These are phyloP conservation scores for Penicillium lividum DNA, from an alignment of 495 filamentous ascomycete species.

Conservation along the genomic window DNA sequence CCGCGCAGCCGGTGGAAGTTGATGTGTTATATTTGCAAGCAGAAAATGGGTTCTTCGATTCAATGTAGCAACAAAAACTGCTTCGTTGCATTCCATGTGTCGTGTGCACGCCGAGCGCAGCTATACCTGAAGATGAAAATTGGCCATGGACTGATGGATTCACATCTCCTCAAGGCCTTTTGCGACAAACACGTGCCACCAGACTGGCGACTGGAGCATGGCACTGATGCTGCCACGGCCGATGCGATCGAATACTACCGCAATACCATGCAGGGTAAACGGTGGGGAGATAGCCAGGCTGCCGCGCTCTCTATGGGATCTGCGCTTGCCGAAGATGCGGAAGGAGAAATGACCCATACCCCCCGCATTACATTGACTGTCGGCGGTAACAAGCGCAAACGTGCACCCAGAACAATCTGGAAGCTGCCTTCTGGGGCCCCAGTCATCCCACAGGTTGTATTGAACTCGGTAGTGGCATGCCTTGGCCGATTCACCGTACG, in stretches of 20 bases:
- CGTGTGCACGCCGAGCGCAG: constrained; percentile 84
- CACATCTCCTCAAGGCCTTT: constrained; percentile 87
- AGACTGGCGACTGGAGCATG: constrained; percentile 86
- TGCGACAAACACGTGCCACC: constrained; percentile 94
- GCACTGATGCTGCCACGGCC: constrained; percentile 64
- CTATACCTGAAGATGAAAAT: constrained; percentile 97
- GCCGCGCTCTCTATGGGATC: constrained; percentile 78
- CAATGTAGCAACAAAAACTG: constrained; percentile 98
- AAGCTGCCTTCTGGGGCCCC: constrained; percentile 93
- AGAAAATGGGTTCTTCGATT: constrained; percentile 97
- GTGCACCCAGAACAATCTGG: constrained; percentile 75
- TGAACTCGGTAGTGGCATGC: constrained; percentile 75
- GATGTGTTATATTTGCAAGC: constrained; percentile 93
- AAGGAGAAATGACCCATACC: constrained; percentile 37
- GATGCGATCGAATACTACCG: constrained; percentile 82
- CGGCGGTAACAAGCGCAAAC: constrained; percentile 75
- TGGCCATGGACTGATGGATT: constrained; percentile 82
- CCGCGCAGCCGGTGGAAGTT: constrained; percentile 92
- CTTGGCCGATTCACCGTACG: constrained; percentile 77
- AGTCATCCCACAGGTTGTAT: constrained; percentile 84
- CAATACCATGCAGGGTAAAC: constrained; percentile 76
- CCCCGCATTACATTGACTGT: constrained; percentile 60
- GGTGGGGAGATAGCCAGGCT: constrained; percentile 89
- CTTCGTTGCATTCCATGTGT: constrained; percentile 98
- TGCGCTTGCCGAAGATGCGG: constrained; percentile 49